Conservation (phyloP, 768 basidiomycete genomes). For the Leccinum olivaceopallidum region DNA sequence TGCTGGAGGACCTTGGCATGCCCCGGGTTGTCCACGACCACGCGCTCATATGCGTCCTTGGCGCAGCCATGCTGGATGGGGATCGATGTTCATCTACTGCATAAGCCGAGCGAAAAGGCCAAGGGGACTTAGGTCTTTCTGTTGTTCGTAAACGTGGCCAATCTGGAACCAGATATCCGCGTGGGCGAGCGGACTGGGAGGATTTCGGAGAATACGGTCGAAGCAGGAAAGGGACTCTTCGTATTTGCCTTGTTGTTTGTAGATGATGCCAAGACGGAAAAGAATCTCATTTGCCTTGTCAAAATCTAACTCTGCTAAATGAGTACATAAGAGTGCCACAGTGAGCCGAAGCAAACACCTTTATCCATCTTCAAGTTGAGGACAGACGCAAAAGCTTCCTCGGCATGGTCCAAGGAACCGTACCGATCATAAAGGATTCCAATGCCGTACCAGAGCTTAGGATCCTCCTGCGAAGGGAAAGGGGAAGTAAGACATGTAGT, state of each 20-base stretch:
- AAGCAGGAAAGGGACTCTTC: constrained; percentile 88
- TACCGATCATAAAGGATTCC: too few species aligned
- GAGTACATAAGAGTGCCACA: constrained; percentile 26
- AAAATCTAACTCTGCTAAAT: constrained; percentile 62
- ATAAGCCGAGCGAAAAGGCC: constrained; percentile 1
- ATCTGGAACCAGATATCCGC: constrained; percentile 99
- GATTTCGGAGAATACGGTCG: constrained; percentile 93
- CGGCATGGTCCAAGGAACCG: too few species aligned
- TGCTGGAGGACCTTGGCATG: constrained; percentile 98
- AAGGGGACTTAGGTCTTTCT: constrained; percentile 75
- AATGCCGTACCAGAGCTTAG: too few species aligned
- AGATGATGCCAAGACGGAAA: constrained; percentile 97
- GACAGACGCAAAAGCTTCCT: too few species aligned
- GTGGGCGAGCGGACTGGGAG: constrained; percentile 92
- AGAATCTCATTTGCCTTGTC: constrained; percentile 99
- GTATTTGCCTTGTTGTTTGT: constrained; percentile 98
- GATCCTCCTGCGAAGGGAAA: too few species aligned
- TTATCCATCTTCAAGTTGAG: too few species aligned
- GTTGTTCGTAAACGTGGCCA: constrained; percentile 97
- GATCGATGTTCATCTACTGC: constrained; percentile 14
- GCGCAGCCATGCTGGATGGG: constrained; percentile 74
- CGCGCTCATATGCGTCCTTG: constrained; percentile 94
- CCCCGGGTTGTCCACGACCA: constrained; percentile 87
- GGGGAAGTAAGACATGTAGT: too few species aligned
- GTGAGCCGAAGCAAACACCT: constrained; percentile 19